Base-by-base conservation (phyloP, 257 asterid species). In the Solanum piurae region DNA sequence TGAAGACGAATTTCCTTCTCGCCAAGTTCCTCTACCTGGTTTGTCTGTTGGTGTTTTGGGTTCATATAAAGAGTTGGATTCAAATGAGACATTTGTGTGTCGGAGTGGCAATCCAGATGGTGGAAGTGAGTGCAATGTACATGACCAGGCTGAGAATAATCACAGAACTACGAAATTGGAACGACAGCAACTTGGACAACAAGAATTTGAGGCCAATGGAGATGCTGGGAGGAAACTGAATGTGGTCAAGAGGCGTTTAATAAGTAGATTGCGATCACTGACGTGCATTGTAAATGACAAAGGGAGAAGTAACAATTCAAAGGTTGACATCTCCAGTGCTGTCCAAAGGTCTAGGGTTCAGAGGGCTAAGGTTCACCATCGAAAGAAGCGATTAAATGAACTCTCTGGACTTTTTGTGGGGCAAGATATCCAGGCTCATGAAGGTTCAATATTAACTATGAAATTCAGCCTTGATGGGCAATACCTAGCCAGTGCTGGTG, bases 391-490 rank as follows among this genome's bases (percentile, higher is more conserved):
- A 82, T 85, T 89, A 87, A 95, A 95, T 92, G 98, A 96, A 87
- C 92, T 96, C 60, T 95, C 99, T 6, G 99, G 94, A 49, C 94
- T 96, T 66, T 95, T 93, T 91, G 87, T 84, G 12, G 98, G 94
- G 79, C 98, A 95, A 86, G 92, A 94, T 90, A 92, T 96, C 87
- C 96, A 89, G 89, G 99, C 99, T 29, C 99, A 96, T 13, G 91
- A 95, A 84, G 98, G 98, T 31, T 89, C 98, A 2, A 95, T 96
- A 27, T 89, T 94, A 92, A 49, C 97, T 2, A 96, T 96, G 99
- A 96, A 95, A 89, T 96, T 96, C 89, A 95, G 98, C 88, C 94
- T 36, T 20, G 98, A 94, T 33, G 99, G 98, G 23, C 96, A 91
- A 84, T 93, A 90, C 79, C 88, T 96, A 25, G 98, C 98, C 23